Conservation (phyloP, 1,139 yeast genomes). For the Candida sanyaensis region DNA sequence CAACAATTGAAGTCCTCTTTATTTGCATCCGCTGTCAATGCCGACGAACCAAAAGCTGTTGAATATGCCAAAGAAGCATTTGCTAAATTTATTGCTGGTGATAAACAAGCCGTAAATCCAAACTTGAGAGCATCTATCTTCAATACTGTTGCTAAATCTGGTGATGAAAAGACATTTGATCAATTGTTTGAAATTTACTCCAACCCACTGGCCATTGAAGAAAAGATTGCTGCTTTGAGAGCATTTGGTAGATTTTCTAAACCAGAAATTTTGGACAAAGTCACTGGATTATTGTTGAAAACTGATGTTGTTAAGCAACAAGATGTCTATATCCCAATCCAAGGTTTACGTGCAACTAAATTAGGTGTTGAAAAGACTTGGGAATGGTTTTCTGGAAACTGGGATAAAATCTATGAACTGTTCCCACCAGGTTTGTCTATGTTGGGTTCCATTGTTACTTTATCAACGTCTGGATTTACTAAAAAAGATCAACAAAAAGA, state of each 20-base stretch:
- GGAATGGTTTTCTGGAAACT: slow-evolving; percentile 76
- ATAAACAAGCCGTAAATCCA: slow-evolving; percentile 74
- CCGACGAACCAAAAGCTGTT: slow-evolving; percentile 58
- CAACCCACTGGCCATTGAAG: slow-evolving; percentile 68
- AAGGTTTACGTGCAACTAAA: slow-evolving; percentile 62
- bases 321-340: slow-evolving; percentile 80
- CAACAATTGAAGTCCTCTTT: slow-evolving; percentile 77
- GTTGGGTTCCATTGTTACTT: slow-evolving; percentile 70
- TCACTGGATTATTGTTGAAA: slow-evolving; percentile 62
- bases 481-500: slow-evolving; percentile 46
- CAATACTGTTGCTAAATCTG: slow-evolving; percentile 64
- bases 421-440: slow-evolving; percentile 84
- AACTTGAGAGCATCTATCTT: slow-evolving; percentile 76
- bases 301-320: slow-evolving; percentile 74
- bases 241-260: slow-evolving; percentile 73
- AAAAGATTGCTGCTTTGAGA: slow-evolving; percentile 73
- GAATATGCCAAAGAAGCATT: slow-evolving; percentile 59
- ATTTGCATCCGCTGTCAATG: slow-evolving; percentile 66
- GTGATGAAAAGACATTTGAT: slow-evolving; percentile 65
- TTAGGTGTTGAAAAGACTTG: slow-evolving; percentile 69
- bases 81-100: slow-evolving; percentile 61
- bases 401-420: slow-evolving; percentile 63
- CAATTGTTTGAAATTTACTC: slow-evolving; percentile 64
- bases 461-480: slow-evolving; percentile 67
- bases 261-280: slow-evolving; percentile 56